These are phyloP conservation scores for Fraxinus platypoda DNA, from an alignment of 305 asterid species.

Conservation along the genomic window DNA sequence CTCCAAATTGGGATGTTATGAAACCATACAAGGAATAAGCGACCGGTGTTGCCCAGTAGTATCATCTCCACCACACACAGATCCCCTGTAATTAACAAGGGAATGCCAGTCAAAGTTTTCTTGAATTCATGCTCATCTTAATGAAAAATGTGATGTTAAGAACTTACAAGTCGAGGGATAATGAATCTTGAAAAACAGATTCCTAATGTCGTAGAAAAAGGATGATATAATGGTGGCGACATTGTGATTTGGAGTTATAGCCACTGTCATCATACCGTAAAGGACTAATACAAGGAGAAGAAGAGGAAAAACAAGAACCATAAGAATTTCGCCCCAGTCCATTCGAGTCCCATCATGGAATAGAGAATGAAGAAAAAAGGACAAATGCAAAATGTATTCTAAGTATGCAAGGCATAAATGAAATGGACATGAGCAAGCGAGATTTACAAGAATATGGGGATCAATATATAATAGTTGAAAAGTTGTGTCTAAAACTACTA, in stretches of 20 bases:
- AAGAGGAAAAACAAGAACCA: slow-evolving; percentile 44
- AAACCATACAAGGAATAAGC: slow-evolving; percentile 43
- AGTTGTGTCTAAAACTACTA: too few relatives aligned
- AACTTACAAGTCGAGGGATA: slow-evolving; percentile 48
- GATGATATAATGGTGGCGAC: slow-evolving; percentile 39
- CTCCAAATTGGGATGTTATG: slow-evolving; percentile 45
- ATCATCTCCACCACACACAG: slow-evolving; percentile 57
- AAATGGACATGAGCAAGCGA: too few relatives aligned
- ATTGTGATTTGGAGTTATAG: slow-evolving; percentile 47
- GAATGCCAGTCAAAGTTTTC: not conserved
- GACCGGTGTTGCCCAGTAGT: slow-evolving; percentile 45
- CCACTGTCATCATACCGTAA: slow-evolving; percentile 49
- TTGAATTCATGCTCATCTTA: not conserved
- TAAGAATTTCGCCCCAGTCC: slow-evolving; percentile 37
- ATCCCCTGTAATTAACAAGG: slow-evolving; percentile 30
- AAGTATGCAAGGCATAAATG: too few relatives aligned
- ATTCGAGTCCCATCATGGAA: slow-evolving; percentile 50
- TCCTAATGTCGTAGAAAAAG: slow-evolving; percentile 37
- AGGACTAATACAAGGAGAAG: slow-evolving; percentile 36
- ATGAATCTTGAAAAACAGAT: slow-evolving; percentile 42
- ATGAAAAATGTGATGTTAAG: not conserved
- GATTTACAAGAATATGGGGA: too few relatives aligned
- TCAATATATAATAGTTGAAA: too few relatives aligned
- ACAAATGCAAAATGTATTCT: too few relatives aligned
- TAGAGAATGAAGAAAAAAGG: slow-evolving; percentile 17